phyloP scores from a whole-genome alignment of 495 filamentous ascomycete genomes.

The Penicillium dipodomyicola region DNA sequence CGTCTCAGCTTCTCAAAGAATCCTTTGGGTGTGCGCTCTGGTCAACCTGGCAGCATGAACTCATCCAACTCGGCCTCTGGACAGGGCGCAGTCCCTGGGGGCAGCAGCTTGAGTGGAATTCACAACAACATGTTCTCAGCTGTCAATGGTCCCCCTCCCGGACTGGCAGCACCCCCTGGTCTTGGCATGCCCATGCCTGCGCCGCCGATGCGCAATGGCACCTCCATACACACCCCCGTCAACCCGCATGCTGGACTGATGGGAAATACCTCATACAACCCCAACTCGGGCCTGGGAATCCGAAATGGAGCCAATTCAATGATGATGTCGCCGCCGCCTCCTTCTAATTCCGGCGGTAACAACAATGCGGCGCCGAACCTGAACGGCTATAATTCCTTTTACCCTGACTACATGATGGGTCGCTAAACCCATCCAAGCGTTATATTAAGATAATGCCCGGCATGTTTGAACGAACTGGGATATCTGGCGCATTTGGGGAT shows the following conservation, averaged over 20 bases:
- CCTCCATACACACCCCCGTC: constrained; percentile 32
- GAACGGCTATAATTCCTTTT: constrained; percentile 47
- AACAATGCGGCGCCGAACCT: constrained; percentile 40
- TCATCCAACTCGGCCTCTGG: constrained; percentile 49
- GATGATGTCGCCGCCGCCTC: constrained; percentile 42
- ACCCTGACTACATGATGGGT: constrained; percentile 62
- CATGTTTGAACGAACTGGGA: constrained; percentile 49
- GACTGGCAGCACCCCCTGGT: constrained; percentile 67
- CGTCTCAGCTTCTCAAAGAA: constrained; percentile 99
- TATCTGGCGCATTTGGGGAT: constrained; percentile 49
- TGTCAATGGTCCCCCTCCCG: constrained; percentile 72
- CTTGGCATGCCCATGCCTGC: constrained; percentile 44
- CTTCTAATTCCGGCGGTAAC: constrained; percentile 35
- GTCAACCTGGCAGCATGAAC: constrained; percentile 59
- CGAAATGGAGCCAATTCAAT: constrained; percentile 44
- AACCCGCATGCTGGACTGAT: constrained; percentile 38
- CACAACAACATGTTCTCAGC: constrained; percentile 63
- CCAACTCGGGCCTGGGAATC: constrained; percentile 47
- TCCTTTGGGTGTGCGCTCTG: constrained; percentile 85
- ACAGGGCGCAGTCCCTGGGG: constrained; percentile 45
- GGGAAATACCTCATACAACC: constrained; percentile 39
- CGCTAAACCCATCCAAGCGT: constrained; percentile 37
- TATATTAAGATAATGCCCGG: constrained; percentile 45
- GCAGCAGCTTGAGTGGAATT: constrained; percentile 54
- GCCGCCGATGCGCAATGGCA: constrained; percentile 33